Percentiles rank a stretch among this genome's conserved stretches.
phyloP scores from a whole-genome alignment of 1,139 yeast genomes.

The Suhomyces wounanorum region DNA sequence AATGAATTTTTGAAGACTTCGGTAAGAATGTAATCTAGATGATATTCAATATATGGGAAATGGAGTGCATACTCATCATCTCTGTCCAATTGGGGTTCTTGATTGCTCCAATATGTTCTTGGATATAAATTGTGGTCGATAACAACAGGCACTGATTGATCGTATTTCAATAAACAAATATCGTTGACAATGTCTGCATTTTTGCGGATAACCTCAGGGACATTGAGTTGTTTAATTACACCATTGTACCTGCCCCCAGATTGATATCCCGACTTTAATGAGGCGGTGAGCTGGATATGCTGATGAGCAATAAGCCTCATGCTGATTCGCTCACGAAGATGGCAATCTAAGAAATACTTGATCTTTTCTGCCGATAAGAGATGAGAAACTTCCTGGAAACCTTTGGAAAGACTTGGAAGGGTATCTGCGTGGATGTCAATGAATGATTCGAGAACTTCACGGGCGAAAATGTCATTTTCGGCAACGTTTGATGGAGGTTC shows the following conservation, averaged over 20 bases:
- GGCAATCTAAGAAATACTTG: conserved; percentile 68
- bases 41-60: conserved; percentile 84
- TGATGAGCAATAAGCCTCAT: conserved; percentile 86
- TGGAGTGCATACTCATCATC: conserved; percentile 23
- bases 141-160: conserved; percentile 62
- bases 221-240: conserved; percentile 63
- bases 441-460: conserved; percentile 54
- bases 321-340: conserved; percentile 78
- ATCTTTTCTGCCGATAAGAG: conserved; percentile 53
- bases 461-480: conserved; percentile 53
- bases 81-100: conserved; percentile 28
- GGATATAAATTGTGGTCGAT: conserved; percentile 50
- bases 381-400: conserved; percentile 72
- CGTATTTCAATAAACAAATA: conserved; percentile 79
- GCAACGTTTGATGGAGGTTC: conserved; percentile 47
- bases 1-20: conserved; percentile 88
- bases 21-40: conserved; percentile 80
- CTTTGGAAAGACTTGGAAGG: conserved; percentile 75
- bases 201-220: conserved; percentile 59
- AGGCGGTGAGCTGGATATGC: conserved; percentile 51
- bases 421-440: conserved; percentile 82
- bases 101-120: conserved; percentile 36
- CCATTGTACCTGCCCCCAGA: conserved; percentile 60
- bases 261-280: conserved; percentile 19
- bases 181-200: conserved; percentile 80